Base-by-base conservation (phyloP, 78 protist species). In the Tieghemostelium lacteum region DNA sequence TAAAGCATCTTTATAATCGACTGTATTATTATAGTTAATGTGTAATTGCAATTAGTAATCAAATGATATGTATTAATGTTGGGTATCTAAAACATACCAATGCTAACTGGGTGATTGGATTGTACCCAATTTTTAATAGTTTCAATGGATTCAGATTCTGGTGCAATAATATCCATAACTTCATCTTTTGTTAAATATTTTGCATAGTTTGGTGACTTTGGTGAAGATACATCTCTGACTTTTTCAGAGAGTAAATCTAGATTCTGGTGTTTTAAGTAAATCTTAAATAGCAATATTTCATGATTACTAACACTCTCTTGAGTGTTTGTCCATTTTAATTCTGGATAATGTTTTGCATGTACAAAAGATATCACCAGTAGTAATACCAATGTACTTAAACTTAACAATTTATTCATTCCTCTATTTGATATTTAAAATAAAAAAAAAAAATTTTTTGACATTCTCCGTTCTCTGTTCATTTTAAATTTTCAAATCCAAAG, bases 131-230 rank as follows among this genome's bases (percentile, higher is more conserved):
- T 7, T 4, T 73, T 66, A 50, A 71, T 22, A 0, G 87, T 31
- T 6, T 58, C 28, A 2, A 70, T 19, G 7, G 80, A 7, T 22
- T 86, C 39, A 24, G 64, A 7, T 20, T 72, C 29, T 58, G 93
- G 94, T 10, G 45, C 34, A 65, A 88, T 17, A 2, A 88, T 50
- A 2, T 26, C 62, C 10, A 69, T 73, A 49, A 88, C n/a, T 3
- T 88, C 86, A 33, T 86, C 67, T n/a, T 73, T 29, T 20, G 58
- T 24, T 26, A 86, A 60, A 34, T 65, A 88, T 2, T 57, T 19
- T 31, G 75, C 85, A 61, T 86, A 88, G 22, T 63, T n/a, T 19
- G 6, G n/a, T 22, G 94, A 88, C 3, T 66, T 50, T 69, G 94
- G 94, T 17, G 66, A 45, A 26, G 91, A 55, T 26, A 86, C 70